These are phyloP conservation scores for Cordyceps farinosa DNA, from an alignment of 2,329 filamentous ascomycete genomes.

Conservation along the genomic window DNA sequence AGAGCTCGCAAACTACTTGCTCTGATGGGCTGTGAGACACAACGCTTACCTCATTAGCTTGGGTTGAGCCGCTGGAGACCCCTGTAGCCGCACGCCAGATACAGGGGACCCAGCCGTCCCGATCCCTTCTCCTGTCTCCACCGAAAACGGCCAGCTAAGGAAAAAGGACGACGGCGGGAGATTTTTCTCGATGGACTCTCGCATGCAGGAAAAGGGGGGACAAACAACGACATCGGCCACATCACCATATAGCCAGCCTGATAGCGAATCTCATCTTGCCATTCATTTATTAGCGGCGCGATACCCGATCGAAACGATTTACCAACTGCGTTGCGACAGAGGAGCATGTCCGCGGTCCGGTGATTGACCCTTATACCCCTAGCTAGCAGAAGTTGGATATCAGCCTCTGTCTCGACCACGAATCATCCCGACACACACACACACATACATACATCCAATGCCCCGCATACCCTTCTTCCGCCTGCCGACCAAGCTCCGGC, in stretches of 20 bases:
- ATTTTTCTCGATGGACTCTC: not conserved
- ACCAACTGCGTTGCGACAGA: not conserved
- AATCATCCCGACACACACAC: not conserved
- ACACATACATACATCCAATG: slow-evolving; percentile 24
- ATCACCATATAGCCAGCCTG: not conserved
- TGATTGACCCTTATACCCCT: not conserved
- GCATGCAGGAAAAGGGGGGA: not conserved
- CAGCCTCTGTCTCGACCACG: too few species aligned
- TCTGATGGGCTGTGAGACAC: too few species aligned
- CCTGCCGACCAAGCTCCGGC: slow-evolving; percentile 54
- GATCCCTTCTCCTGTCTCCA: too few species aligned
- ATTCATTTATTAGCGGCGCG: not conserved
- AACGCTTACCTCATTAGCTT: too few species aligned
- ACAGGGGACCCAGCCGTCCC: too few species aligned
- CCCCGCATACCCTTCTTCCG: slow-evolving; percentile 47
- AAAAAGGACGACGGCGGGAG: not conserved
- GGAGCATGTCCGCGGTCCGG: not conserved
- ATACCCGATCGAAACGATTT: not conserved
- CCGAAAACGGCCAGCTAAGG: not conserved
- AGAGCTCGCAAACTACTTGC: too few species aligned
- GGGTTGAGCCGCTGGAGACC: too few species aligned
- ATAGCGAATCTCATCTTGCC: not conserved
- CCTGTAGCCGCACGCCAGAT: too few species aligned
- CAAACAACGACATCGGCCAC: not conserved
- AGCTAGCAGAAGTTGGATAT: not conserved